These are phyloP conservation scores for Cladophialophora immunda DNA, from an alignment of 2,329 filamentous ascomycete genomes.

Conservation along the genomic window DNA sequence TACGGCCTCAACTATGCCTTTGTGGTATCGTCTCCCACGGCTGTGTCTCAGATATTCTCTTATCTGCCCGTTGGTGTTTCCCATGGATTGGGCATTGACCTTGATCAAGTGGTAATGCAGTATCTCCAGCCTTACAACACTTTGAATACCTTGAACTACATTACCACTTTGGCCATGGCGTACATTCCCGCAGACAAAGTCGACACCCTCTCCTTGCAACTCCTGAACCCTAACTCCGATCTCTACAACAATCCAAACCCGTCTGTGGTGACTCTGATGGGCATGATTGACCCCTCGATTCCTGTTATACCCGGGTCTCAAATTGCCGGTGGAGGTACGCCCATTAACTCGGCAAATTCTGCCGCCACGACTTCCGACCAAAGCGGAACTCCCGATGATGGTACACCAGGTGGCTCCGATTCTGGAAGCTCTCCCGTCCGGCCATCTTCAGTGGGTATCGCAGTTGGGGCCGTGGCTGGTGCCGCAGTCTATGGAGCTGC, in stretches of 20 bases:
- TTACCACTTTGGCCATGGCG: conserved; percentile 80
- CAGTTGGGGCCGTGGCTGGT: conserved; percentile 77
- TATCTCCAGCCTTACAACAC: conserved; percentile 51
- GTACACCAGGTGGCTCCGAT: conserved; percentile 60
- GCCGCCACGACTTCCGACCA: conserved; percentile 47
- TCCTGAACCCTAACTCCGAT: conserved; percentile 74
- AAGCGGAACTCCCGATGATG: conserved; percentile 48
- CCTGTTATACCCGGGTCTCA: conserved; percentile 66
- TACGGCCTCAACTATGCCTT: conserved; percentile 84
- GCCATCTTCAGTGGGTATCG: conserved; percentile 69
- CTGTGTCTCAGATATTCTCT: conserved; percentile 84
- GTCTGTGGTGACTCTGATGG: conserved; percentile 76
- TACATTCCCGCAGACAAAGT: conserved; percentile 78
- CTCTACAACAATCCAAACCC: conserved; percentile 75
- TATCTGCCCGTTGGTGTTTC: conserved; percentile 76
- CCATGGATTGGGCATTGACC: conserved; percentile 64
- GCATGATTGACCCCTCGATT: conserved; percentile 84
- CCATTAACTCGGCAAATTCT: conserved; percentile 44
- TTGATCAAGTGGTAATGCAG: conserved; percentile 40
- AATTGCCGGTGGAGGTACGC: conserved; percentile 51
- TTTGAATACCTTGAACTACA: conserved; percentile 72
- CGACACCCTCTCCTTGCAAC: conserved; percentile 70
- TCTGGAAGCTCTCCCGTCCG: conserved; percentile 50
- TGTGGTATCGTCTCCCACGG: conserved; percentile 74
- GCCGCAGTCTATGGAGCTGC: conserved; percentile 89